phyloP scores from a whole-genome alignment of 768 basidiomycete genomes.

The Leccinum olivaceopallidum region DNA sequence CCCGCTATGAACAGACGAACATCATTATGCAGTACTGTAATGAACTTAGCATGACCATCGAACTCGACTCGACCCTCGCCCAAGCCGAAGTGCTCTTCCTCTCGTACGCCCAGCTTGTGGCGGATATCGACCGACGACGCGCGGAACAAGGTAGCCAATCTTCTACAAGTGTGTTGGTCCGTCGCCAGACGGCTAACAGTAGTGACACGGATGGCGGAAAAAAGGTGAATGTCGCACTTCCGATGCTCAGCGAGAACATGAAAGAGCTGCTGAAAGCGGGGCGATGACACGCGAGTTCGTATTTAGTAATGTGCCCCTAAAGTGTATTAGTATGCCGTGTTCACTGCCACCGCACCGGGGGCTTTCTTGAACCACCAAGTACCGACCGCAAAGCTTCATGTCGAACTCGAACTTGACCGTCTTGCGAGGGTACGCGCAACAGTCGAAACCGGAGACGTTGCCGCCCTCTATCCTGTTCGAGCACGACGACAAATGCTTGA shows the following conservation, averaged over 20 bases:
- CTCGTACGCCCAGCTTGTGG: conserved; percentile 85
- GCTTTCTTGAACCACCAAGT: not conserved
- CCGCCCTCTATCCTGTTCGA: conserved; percentile 63
- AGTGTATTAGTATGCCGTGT: conserved; percentile 17
- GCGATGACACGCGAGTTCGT: conserved; percentile 26
- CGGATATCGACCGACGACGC: conserved; percentile 82
- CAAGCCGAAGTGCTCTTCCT: conserved; percentile 98
- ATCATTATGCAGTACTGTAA: conserved; percentile 71
- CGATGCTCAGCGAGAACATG: conserved; percentile 61
- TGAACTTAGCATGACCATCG: conserved; percentile 94
- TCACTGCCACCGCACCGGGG: not conserved
- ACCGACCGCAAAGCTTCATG: conserved; percentile 13
- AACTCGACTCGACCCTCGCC: conserved; percentile 91
- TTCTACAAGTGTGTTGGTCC: conserved; percentile 33
- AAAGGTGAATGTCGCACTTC: conserved; percentile 38
- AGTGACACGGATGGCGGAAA: conserved; percentile 10
- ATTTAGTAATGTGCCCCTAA: conserved; percentile 8
- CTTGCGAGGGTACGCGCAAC: conserved; percentile 60
- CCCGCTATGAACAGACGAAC: conserved; percentile 4
- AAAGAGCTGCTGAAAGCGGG: conserved; percentile 57
- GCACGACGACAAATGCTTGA: conserved; percentile 53
- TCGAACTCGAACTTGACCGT: conserved; percentile 50
- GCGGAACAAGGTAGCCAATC: conserved; percentile 47
- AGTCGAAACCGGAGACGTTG: conserved; percentile 47
- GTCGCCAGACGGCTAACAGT: conserved; percentile 27